These are phyloP conservation scores for Penicillium manginii DNA, from an alignment of 495 filamentous ascomycete genomes.

Conservation along the genomic window DNA sequence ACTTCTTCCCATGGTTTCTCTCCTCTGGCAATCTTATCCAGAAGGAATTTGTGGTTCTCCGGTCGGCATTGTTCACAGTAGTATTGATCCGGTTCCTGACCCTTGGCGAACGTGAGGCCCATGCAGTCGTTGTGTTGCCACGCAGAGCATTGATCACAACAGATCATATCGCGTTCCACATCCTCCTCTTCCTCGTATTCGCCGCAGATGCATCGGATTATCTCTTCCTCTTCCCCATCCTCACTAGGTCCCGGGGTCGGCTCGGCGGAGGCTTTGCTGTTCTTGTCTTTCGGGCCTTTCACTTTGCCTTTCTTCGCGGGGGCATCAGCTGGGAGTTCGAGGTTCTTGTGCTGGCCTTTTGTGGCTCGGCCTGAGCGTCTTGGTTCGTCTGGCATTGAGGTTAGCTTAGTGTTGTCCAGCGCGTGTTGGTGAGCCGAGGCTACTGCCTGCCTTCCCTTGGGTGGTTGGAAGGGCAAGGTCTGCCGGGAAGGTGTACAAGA, in stretches of 20 bases:
- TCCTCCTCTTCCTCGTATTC: conserved; percentile 82
- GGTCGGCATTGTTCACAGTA: conserved; percentile 90
- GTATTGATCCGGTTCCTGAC: conserved; percentile 77
- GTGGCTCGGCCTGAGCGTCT: conserved; percentile 93
- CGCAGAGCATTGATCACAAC: conserved; percentile 84
- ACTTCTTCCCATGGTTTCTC: conserved; percentile 85
- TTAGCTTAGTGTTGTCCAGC: conserved; percentile 36
- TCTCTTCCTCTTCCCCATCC: conserved; percentile 68
- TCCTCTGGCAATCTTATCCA: conserved; percentile 73
- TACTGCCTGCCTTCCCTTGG: conserved; percentile 9
- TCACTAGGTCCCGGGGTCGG: conserved; percentile 60
- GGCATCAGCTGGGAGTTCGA: conserved; percentile 64
- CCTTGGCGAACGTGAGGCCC: conserved; percentile 76
- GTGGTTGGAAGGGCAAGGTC: conserved; percentile 11
- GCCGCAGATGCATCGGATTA: conserved; percentile 93
- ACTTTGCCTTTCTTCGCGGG: conserved; percentile 63
- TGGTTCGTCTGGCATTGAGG: conserved; percentile 67
- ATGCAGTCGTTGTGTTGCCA: conserved; percentile 99
- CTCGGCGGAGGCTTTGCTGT: conserved; percentile 49
- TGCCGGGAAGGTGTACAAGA: conserved; percentile 34
- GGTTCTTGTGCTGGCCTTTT: conserved; percentile 92
- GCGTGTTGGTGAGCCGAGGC: neutral
- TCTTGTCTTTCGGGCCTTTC: conserved; percentile 61
- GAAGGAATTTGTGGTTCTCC: conserved; percentile 73
- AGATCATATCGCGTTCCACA: conserved; percentile 81